Percentiles rank a stretch among this genome's conserved stretches.
Evolutionary conservation across 768 basidiomycete genomes (phyloP).

Genomic region (Nevesoporus exiguus): DNA sequence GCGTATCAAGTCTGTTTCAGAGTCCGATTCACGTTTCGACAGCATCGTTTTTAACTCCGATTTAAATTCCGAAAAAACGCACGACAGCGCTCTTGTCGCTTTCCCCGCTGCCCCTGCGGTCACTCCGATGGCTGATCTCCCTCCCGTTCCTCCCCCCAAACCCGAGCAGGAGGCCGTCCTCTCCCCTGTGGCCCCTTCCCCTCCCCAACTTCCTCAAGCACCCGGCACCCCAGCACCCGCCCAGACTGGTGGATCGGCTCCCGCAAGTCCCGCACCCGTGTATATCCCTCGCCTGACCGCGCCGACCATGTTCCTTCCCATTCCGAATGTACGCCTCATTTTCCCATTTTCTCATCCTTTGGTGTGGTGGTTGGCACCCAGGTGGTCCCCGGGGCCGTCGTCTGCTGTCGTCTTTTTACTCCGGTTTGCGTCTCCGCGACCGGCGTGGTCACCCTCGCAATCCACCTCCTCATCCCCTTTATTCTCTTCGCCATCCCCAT

Average conservation of each 20-base stretch:
- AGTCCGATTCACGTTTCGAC: conserved; percentile 8
- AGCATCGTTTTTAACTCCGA: conserved; percentile 12
- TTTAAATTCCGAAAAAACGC: neutral
- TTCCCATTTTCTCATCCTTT: conserved; percentile 46
- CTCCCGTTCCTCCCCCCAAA: conserved; percentile 9
- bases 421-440: neutral
- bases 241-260: no score
- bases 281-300: conserved; percentile 66
- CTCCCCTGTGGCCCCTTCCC: conserved; percentile 26
- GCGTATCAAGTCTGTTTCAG: conserved; percentile 8
- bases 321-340: conserved; percentile 74
- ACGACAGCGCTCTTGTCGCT: neutral
- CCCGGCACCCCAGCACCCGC: no score
- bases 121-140: conserved; percentile 7
- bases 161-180: neutral
- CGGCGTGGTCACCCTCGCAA: neutral
- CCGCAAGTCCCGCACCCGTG: conserved; percentile 23
- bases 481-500: neutral
- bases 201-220: neutral
- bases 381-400: conserved; percentile 38
- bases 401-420: conserved; percentile 35
- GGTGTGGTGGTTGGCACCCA: conserved; percentile 53
- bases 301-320: conserved; percentile 83
- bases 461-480: conserved; percentile 6
- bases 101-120: neutral